Evolutionary conservation across 1,284 basidiomycete species (phyloP), one percentile per base, ranked within the genome.

Genomic region (Cryptococcus amylolentus): DNA sequence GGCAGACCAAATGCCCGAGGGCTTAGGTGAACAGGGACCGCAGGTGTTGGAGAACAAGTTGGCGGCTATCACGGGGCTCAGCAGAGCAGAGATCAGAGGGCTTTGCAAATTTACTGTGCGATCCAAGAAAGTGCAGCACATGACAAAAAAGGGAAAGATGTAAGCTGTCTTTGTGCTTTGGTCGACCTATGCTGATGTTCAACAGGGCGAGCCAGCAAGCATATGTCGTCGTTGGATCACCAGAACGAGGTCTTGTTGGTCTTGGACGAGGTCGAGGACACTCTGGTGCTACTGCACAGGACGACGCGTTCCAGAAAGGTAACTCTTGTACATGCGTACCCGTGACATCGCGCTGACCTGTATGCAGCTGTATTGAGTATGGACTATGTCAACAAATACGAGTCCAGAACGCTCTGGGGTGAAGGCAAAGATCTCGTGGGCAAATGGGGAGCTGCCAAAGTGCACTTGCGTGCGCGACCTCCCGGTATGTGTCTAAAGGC

Each of bases 301-400:
- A 81, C 51, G 85, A 87, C 68, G 85, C 89, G 8, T 83, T 86
- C 70, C 80, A 84, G 42, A 83, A 88, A 65, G 94, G 73, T 74
- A 48, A 57, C 23, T 23, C 23, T 23, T 23, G 69, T 67, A 14
- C 5, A 38, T 18, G 20, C 16, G 43, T 2, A 18, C 26, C 26
- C 2, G 6, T 39, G 16, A 26, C 45, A 23, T 27, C 18, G 18
- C 7, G 16, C 26, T 27, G 18, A 46, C 45, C 16, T 46, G 45
- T 23, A 46, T 50, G 28, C 54, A 71, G 75, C 75, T 27, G 66
- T 70, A 10, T 54, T 70, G 28, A 60, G 62, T 18, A 88, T 98
- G 87, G 94, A 97, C 76, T 87, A 83, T 67, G 89, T 98, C 57
- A 86, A 89, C 65, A 84, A 89, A 16, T 95, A 90, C 74, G 93